Base-by-base conservation (phyloP, 495 filamentous ascomycete species). In the Podospora australis region DNA sequence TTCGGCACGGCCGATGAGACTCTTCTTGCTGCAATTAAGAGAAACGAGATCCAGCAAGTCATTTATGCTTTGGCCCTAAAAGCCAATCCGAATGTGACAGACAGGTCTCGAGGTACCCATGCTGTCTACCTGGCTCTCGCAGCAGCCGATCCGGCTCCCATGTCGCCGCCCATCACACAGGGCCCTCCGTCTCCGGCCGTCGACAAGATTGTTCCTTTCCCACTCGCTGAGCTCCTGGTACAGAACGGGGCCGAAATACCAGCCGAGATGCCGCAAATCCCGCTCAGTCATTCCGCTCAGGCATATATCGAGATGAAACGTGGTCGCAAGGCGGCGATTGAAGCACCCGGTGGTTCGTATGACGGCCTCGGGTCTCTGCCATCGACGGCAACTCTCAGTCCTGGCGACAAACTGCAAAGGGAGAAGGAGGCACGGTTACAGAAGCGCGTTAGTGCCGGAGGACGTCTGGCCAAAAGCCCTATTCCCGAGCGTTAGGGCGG, bases 211-310 rank as follows among this genome's bases (percentile, higher is more conserved):
- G 57, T 71, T 11, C 70, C 75, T 2, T 98, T 96, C 66, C 84
- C 94, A 0, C 71, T 96, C 20, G 94, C 92, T 22, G 92, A 98
- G 67, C 76, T 97, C 40, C 77, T 98, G 9, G 74, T 97, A 16
- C 92, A 96, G 57, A 97, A 97, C 62, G 92, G 92, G 24, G 90
- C 89, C 6, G 88, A 94, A 38, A 85, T 96, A 14, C 90, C 92
- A 0, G 62, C 73, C 1, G 65, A 78, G 6, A 74, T 83, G 14
- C 57, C 62, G 2, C 52, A 35, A 10, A 45, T 58, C 4, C 38
- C 85, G 87, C 53, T 55, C 39, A 6, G 82, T 85, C 3, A 87
- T 16, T 79, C 82, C 17, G 94, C 91, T 2, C 79, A 84, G 55
- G 62, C 86, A 24, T 98, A 97, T 57, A 68, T 97, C 39, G 88